A percentile compares a stretch with the other conserved stretches of the same genome.
phyloP scores from a whole-genome alignment of 345 rosid species.

The Citrus cavaleriei region DNA sequence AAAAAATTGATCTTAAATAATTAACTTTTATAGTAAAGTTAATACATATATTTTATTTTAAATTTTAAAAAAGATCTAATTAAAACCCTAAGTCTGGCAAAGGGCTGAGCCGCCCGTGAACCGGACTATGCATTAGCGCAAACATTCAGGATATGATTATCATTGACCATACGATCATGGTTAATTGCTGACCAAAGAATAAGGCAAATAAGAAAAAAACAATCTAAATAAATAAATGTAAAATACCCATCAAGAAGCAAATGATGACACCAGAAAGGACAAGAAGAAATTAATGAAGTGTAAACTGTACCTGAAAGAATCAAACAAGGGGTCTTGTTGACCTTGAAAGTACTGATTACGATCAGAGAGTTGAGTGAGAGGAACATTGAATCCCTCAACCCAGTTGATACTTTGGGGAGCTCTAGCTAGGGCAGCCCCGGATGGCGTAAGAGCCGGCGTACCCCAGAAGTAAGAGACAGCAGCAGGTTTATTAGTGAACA shows the following conservation, averaged over 20 bases:
- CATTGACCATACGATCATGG: too few species aligned
- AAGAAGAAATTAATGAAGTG: background rate
- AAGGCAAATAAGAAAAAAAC: too few species aligned
- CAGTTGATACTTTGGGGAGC: slow-evolving; percentile 36
- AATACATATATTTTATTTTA: too few species aligned
- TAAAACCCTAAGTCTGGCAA: too few species aligned
- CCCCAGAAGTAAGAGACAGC: slow-evolving; percentile 79
- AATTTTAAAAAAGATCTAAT: too few species aligned
- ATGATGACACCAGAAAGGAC: background rate
- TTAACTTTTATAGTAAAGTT: too few species aligned
- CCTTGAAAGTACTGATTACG: background rate
- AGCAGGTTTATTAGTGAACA: slow-evolving; percentile 25
- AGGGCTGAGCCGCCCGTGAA: too few species aligned
- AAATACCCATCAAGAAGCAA: background rate
- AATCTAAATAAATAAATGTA: too few species aligned
- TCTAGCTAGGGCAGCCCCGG: slow-evolving; percentile 47
- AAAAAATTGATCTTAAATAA: too few species aligned
- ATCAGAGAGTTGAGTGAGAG: slow-evolving; percentile 42
- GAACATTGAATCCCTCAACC: slow-evolving; percentile 71
- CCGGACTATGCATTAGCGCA: too few species aligned
- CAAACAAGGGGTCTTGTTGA: slow-evolving; percentile 25
- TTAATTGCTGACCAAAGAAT: too few species aligned
- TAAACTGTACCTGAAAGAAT: slow-evolving; percentile 54
- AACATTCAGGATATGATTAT: too few species aligned
- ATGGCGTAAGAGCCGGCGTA: slow-evolving; percentile 56